Conservation (phyloP, 202 grass and related monocot genomes). For the Brachypodium distachyon region DNA sequence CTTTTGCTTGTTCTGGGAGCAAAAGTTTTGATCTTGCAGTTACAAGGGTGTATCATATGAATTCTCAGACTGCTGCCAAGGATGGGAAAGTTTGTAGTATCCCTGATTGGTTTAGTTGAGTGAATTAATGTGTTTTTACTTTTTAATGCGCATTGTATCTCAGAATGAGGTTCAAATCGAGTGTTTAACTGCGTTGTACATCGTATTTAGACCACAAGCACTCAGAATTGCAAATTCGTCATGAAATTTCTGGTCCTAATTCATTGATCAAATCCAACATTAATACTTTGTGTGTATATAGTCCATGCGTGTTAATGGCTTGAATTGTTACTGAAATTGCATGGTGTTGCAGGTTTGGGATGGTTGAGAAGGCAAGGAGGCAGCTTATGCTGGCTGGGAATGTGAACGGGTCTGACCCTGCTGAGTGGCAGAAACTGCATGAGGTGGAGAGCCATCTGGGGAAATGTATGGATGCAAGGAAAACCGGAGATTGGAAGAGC, state of each 20-base stretch:
- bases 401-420: conserved; percentile 31
- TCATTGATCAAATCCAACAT: not conserved
- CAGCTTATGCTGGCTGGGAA: conserved; percentile 40
- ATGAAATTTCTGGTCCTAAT: not conserved
- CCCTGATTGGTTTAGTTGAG: conserved; percentile 9
- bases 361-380: conserved; percentile 57
- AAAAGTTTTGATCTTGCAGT: conserved; percentile 7
- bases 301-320: not conserved
- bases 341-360: conserved; percentile 46
- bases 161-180: not conserved
- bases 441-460: conserved; percentile 32
- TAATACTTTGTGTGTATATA: not conserved
- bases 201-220: not conserved
- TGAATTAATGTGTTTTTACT: conserved; percentile 7
- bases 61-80: not conserved
- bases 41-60: not conserved
- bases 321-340: conserved; percentile 11
- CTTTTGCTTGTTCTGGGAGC: conserved; percentile 1
- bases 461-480: conserved; percentile 25
- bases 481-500: conserved; percentile 57
- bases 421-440: conserved; percentile 35
- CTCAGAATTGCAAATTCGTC: not conserved
- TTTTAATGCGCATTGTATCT: not conserved
- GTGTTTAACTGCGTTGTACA: not conserved
- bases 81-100: not conserved